Conservation (phyloP, 352 stramenopile genomes). For the Salisapilia sapeloensis region DNA sequence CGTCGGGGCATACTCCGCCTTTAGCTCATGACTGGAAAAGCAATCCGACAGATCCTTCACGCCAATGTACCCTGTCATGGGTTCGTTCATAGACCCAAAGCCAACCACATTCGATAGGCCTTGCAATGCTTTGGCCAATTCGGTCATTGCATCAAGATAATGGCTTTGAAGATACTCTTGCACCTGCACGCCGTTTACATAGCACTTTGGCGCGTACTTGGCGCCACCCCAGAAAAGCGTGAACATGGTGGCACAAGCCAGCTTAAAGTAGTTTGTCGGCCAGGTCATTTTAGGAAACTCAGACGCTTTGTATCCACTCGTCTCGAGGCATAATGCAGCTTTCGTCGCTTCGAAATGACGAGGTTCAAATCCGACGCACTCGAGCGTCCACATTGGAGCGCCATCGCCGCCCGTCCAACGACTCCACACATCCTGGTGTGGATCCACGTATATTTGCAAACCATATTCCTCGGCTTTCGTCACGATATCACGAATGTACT, state of each 20-base stretch:
- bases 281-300: constrained; percentile 37
- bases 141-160: constrained; percentile 16
- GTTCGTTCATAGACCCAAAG: constrained; percentile 43
- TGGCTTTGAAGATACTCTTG: constrained; percentile 28
- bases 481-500: constrained; percentile 13
- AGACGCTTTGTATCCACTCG: constrained; percentile 3
- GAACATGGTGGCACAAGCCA: constrained; percentile 33
- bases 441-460: constrained; percentile 24
- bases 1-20: constrained; percentile 6
- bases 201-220: constrained; percentile 16
- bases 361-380: constrained; percentile 14
- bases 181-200: constrained; percentile 15
- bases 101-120: constrained; percentile 26
- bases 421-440: constrained; percentile 35
- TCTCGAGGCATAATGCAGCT: constrained; percentile 11
- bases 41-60: constrained; percentile 6
- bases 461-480: constrained; percentile 8
- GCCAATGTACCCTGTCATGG: constrained; percentile 12
- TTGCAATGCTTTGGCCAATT: constrained; percentile 14
- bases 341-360: constrained; percentile 14
- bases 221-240: constrained; percentile 41
- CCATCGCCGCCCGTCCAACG: constrained; percentile 28
- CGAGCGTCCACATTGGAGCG: constrained; percentile 25
- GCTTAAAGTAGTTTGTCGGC: constrained; percentile 30
- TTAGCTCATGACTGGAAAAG: constrained; percentile 4